Percentiles rank a stretch among this genome's conserved stretches.
These are phyloP conservation scores for Colletotrichum cereale DNA, from an alignment of 2,329 filamentous ascomycete genomes.

Conservation along the genomic window DNA sequence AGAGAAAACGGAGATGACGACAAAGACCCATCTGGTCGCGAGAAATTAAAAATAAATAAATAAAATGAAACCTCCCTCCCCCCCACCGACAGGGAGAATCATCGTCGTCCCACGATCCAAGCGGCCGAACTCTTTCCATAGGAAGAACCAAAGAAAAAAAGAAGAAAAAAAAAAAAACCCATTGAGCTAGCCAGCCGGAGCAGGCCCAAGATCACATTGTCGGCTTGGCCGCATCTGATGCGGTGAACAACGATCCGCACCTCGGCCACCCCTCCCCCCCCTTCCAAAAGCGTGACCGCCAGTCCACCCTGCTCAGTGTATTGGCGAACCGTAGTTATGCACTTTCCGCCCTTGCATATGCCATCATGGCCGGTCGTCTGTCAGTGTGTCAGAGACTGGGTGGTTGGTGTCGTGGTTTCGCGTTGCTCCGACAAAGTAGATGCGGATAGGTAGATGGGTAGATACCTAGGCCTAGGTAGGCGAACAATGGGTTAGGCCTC, in stretches of 20 bases:
- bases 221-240: slow-evolving; percentile 36
- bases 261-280: not conserved
- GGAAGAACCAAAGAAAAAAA: too few relatives aligned
- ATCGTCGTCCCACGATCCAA: slow-evolving; percentile 16
- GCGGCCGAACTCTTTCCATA: not conserved
- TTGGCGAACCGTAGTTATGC: not conserved
- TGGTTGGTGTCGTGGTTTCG: not conserved
- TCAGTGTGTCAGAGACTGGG: not conserved
- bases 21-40: too few relatives aligned
- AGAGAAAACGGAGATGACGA: too few relatives aligned
- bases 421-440: too few relatives aligned
- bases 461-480: too few relatives aligned
- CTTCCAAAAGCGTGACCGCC: slow-evolving; percentile 20
- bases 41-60: too few relatives aligned
- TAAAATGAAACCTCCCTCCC: too few relatives aligned
- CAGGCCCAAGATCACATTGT: slow-evolving; percentile 19
- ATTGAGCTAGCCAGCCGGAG: slow-evolving; percentile 2
- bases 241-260: slow-evolving; percentile 31
- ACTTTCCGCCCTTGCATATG: not conserved
- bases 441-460: too few relatives aligned
- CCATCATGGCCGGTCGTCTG: not conserved
- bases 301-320: not conserved
- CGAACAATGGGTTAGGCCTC: slow-evolving; percentile 27
- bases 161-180: too few relatives aligned
- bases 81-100: slow-evolving; percentile 7